Evolutionary conservation across 208 protist species (phyloP).

Genomic region (Sergeia podlipaevii): DNA sequence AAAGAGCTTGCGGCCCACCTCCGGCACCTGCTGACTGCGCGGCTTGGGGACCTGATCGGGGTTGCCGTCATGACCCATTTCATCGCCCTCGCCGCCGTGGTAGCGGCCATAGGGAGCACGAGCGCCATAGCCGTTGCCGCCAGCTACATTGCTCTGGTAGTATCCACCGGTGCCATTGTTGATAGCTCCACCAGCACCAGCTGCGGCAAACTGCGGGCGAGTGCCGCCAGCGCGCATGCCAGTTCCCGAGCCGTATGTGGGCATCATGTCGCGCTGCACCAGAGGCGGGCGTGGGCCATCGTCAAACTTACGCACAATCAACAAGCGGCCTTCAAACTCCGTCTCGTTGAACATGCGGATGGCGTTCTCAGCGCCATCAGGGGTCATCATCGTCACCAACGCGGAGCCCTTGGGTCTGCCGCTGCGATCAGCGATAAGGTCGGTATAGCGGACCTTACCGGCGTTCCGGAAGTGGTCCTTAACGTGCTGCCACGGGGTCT

Average conservation of each 20-base stretch:
- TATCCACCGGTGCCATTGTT: neutral
- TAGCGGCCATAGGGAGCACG: neutral
- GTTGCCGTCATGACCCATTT: conserved; percentile 20
- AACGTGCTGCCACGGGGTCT: conserved; percentile 83
- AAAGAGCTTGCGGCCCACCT: conserved; percentile 69
- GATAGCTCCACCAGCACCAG: conserved; percentile 3
- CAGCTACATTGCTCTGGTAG: conserved; percentile 4
- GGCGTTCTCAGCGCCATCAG: conserved; percentile 60
- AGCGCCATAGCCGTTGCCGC: conserved; percentile 7
- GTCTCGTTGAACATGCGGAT: conserved; percentile 84
- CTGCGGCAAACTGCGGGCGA: conserved; percentile 12
- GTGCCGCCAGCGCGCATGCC: conserved; percentile 1
- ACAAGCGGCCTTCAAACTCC: conserved; percentile 81
- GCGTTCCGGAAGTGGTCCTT: conserved; percentile 86
- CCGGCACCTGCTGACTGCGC: conserved; percentile 68
- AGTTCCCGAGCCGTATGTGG: conserved; percentile 19
- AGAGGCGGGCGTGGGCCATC: conserved; percentile 72
- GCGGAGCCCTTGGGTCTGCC: conserved; percentile 79
- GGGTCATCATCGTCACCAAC: conserved; percentile 76
- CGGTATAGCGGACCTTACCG: conserved; percentile 83
- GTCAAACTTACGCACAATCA: conserved; percentile 83
- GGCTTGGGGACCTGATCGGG: conserved; percentile 61
- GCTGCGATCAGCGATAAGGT: conserved; percentile 76
- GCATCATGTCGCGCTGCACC: conserved; percentile 80
- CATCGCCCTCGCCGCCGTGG: conserved; percentile 11